phyloP scores from a whole-genome alignment of 1,284 basidiomycete species.

The Neolentinus lepideus region DNA sequence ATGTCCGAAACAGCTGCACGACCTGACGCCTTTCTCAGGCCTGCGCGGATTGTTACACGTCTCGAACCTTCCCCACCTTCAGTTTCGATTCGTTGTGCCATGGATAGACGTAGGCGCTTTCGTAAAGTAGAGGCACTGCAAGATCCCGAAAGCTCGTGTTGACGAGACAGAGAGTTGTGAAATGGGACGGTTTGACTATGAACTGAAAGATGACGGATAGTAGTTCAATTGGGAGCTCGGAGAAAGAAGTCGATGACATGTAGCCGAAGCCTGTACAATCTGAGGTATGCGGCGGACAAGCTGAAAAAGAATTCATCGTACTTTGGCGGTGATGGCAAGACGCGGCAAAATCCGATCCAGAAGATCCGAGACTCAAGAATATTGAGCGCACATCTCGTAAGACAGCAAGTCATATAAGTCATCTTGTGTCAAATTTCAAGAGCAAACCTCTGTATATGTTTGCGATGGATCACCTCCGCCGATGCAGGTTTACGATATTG shows the following conservation, averaged over 20 bases:
- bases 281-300: background rate
- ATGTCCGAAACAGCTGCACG: constrained; percentile 42
- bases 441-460: no score
- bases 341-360: no score
- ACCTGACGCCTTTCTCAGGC: constrained; percentile 28
- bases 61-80: constrained; percentile 37
- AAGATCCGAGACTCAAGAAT: no score
- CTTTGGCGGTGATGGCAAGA: no score
- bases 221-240: constrained; percentile 54
- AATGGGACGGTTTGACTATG: constrained; percentile 42
- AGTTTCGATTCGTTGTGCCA: constrained; percentile 59
- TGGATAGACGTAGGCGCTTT: constrained; percentile 48
- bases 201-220: constrained; percentile 44
- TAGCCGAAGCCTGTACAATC: background rate
- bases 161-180: constrained; percentile 46
- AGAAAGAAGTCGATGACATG: constrained; percentile 24
- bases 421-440: no score
- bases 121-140: constrained; percentile 43
- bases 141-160: constrained; percentile 45
- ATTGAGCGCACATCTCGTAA: no score
- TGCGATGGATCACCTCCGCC: no score
- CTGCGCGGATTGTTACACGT: constrained; percentile 12
- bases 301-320: no score
- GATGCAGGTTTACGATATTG: no score
- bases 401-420: no score